These are phyloP conservation scores for Backusella tarrabulga DNA, from an alignment of 192 early-diverging fungal genomes.

Conservation along the genomic window DNA sequence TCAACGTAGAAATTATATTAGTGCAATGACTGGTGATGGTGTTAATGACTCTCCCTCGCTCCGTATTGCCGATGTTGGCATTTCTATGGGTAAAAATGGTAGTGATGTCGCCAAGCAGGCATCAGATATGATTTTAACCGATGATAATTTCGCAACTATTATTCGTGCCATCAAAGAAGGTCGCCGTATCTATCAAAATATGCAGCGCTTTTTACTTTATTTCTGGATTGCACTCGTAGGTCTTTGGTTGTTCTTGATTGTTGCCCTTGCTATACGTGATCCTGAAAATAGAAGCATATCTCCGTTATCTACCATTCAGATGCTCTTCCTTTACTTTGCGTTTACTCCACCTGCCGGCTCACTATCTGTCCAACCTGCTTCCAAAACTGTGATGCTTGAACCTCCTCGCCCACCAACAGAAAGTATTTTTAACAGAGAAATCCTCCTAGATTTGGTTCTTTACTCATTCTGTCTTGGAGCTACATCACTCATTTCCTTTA, in stretches of 20 bases:
- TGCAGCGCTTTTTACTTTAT: slow-evolving; percentile 68
- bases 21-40: slow-evolving; percentile 92
- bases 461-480: slow-evolving; percentile 59
- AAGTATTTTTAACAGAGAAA: slow-evolving; percentile 69
- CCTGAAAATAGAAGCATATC: slow-evolving; percentile 54
- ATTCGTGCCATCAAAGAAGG: slow-evolving; percentile 75
- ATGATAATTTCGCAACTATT: slow-evolving; percentile 83
- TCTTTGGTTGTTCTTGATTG: slow-evolving; percentile 61
- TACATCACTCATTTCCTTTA: slow-evolving; percentile 57
- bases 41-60: slow-evolving; percentile 53
- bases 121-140: slow-evolving; percentile 83
- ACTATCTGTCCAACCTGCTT: slow-evolving; percentile 63
- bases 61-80: slow-evolving; percentile 34
- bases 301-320: slow-evolving; percentile 74
- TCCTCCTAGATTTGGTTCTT: slow-evolving; percentile 63
- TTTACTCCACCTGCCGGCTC: slow-evolving; percentile 75
- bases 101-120: slow-evolving; percentile 93
- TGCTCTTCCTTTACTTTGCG: slow-evolving; percentile 78
- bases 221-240: slow-evolving; percentile 44
- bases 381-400: slow-evolving; percentile 67
- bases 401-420: slow-evolving; percentile 65
- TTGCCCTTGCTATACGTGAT: slow-evolving; percentile 68
- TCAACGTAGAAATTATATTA: slow-evolving; percentile 66
- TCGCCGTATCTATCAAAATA: slow-evolving; percentile 81
- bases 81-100: slow-evolving; percentile 81